Conservation (phyloP, 2,329 filamentous ascomycete species). For the Alternaria sp. region DNA sequence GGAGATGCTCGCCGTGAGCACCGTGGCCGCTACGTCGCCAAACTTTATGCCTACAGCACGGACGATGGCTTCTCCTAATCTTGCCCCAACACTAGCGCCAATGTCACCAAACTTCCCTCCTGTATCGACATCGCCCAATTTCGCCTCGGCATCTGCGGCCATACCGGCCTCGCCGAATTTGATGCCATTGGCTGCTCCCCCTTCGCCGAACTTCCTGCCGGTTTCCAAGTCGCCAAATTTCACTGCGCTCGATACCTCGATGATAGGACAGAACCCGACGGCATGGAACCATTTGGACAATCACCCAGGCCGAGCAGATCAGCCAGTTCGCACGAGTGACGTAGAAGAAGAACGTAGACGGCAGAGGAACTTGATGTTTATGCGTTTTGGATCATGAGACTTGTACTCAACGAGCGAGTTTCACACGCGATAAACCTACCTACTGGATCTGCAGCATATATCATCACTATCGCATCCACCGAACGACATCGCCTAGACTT, state of each 20-base stretch:
- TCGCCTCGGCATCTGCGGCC: neutral
- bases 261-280: neutral
- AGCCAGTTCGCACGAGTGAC: neutral
- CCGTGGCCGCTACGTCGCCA: conserved; percentile 1
- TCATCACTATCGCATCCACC: neutral
- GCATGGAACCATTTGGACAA: neutral
- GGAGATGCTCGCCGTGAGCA: neutral
- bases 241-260: neutral
- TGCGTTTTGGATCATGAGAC: conserved; percentile 15
- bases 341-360: conserved; percentile 20
- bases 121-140: conserved; percentile 20
- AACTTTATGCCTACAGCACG: conserved; percentile 5
- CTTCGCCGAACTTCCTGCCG: conserved; percentile 12
- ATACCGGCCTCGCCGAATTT: neutral
- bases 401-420: neutral
- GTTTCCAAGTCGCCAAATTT: neutral
- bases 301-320: neutral
- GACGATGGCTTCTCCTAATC: neutral
- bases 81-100: neutral
- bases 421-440: neutral
- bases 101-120: conserved; percentile 4
- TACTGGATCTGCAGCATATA: neutral
- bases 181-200: neutral
- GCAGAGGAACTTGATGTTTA: conserved; percentile 28
- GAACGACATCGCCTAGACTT: neutral